These are phyloP conservation scores for Globisporangium spinosum DNA, from an alignment of 352 stramenopile species.

Conservation along the genomic window DNA sequence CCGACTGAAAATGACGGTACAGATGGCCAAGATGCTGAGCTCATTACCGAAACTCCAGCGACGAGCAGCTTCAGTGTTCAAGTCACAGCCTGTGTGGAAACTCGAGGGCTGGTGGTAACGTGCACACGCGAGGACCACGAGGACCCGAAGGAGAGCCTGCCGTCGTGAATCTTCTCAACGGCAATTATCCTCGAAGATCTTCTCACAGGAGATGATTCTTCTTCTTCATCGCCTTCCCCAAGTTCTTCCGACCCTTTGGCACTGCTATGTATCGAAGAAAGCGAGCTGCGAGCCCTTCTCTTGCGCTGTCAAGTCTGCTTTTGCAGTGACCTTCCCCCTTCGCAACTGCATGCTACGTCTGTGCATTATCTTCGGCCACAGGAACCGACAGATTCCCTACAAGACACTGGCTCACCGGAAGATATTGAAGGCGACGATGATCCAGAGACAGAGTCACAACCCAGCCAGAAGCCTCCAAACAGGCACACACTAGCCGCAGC, in stretches of 20 bases:
- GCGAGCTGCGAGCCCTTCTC: conserved; percentile 14
- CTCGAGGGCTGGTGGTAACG: not conserved
- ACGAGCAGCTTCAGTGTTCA: conserved; percentile 9
- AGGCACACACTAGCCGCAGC: not conserved
- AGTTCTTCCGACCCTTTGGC: not conserved
- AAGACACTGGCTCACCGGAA: too few species aligned
- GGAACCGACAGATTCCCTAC: not conserved
- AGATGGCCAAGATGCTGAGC: not conserved
- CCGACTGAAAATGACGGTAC: not conserved
- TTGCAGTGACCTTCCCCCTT: not conserved
- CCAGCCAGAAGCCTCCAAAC: not conserved
- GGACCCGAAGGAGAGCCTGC: not conserved
- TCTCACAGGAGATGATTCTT: not conserved
- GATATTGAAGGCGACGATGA: not conserved
- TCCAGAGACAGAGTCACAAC: not conserved
- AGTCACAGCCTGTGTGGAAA: conserved; percentile 1
- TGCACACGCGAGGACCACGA: conserved; percentile 8
- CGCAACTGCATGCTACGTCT: not conserved
- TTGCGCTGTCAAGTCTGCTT: conserved; percentile 26
- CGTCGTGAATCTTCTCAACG: not conserved
- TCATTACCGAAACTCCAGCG: not conserved
- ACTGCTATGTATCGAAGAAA: conserved; percentile 12
- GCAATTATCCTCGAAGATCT: not conserved
- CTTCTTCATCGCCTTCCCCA: too few species aligned
- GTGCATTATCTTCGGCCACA: not conserved